These are phyloP conservation scores for Phaeolepiota aurea DNA, from an alignment of 768 basidiomycete species.

Conservation along the genomic window DNA sequence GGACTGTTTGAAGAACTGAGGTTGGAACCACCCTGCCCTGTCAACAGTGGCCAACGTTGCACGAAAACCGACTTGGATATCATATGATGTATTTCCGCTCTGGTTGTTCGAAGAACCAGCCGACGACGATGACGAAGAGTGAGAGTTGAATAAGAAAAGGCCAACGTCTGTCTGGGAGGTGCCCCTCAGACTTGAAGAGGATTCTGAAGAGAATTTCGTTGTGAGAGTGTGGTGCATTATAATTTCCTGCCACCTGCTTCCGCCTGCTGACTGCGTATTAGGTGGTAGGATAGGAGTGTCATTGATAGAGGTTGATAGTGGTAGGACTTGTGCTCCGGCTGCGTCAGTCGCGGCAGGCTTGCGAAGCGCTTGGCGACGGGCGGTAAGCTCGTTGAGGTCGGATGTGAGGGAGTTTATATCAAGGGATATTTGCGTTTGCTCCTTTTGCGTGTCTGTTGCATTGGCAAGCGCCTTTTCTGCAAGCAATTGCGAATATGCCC, in stretches of 20 bases:
- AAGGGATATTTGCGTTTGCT: slow-evolving; percentile 3
- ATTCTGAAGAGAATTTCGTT: not conserved
- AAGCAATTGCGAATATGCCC: not conserved
- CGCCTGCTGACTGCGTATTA: slow-evolving; percentile 6
- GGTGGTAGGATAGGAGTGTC: not conserved
- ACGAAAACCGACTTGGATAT: slow-evolving; percentile 8
- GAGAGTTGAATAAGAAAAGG: not conserved
- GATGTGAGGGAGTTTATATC: not conserved
- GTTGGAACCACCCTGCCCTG: slow-evolving; percentile 14
- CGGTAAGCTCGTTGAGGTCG: not conserved
- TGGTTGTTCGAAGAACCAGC: not conserved
- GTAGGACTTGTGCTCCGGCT: not conserved
- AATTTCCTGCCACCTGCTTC: slow-evolving; percentile 11
- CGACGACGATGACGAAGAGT: not conserved
- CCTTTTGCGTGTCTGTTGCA: not conserved
- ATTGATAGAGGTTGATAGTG: slow-evolving; percentile 1
- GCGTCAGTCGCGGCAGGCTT: slow-evolving; percentile 1
- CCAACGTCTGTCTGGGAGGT: not conserved
- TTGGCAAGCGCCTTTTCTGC: not conserved
- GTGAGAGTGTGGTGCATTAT: slow-evolving; percentile 1
- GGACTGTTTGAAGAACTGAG: slow-evolving; percentile 13
- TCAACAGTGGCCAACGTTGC: slow-evolving; percentile 13
- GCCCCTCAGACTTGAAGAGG: not conserved
- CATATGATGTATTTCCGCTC: not conserved
- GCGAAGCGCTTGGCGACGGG: slow-evolving; percentile 4